Evolutionary conservation across 805 yeast genomes (phyloP).

Genomic region (Cyberlindnera subsufficiens): DNA sequence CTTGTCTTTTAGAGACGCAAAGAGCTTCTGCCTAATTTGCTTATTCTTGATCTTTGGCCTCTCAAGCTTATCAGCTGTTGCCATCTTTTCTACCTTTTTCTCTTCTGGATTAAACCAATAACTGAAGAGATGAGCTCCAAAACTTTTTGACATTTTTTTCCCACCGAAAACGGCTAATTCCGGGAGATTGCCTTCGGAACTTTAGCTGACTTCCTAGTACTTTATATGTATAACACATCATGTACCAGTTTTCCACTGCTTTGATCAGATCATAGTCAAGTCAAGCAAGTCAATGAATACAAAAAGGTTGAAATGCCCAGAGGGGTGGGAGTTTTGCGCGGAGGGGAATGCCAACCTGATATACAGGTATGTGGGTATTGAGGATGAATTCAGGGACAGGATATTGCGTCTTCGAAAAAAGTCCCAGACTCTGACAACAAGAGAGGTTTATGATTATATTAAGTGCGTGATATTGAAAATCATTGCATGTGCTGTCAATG

Average conservation of each 20-base stretch:
- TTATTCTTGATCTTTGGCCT: conserved; percentile 57
- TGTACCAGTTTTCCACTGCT: too few species aligned
- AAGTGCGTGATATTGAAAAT: conserved; percentile 13
- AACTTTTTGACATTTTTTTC: not conserved
- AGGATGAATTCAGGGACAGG: conserved; percentile 25
- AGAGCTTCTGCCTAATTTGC: conserved; percentile 71
- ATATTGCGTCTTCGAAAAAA: conserved; percentile 29
- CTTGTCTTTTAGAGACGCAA: conserved; percentile 67
- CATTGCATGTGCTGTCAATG: conserved; percentile 25
- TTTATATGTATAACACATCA: too few species aligned
- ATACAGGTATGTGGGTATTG: conserved; percentile 32
- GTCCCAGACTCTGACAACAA: conserved; percentile 10
- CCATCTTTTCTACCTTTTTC: conserved; percentile 8
- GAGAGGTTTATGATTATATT: conserved; percentile 12
- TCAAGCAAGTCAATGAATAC: too few species aligned
- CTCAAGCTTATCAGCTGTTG: conserved; percentile 26
- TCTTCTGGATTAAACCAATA: too few species aligned
- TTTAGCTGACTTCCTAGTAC: not conserved
- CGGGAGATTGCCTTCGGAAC: not conserved
- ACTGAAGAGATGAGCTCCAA: not conserved
- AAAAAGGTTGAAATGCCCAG: not conserved
- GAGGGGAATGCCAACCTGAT: conserved; percentile 47
- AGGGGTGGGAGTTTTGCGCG: conserved; percentile 38
- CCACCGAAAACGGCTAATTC: not conserved
- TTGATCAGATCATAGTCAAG: too few species aligned